phyloP scores from a whole-genome alignment of 768 basidiomycete genomes.

The Galerina marginata region DNA sequence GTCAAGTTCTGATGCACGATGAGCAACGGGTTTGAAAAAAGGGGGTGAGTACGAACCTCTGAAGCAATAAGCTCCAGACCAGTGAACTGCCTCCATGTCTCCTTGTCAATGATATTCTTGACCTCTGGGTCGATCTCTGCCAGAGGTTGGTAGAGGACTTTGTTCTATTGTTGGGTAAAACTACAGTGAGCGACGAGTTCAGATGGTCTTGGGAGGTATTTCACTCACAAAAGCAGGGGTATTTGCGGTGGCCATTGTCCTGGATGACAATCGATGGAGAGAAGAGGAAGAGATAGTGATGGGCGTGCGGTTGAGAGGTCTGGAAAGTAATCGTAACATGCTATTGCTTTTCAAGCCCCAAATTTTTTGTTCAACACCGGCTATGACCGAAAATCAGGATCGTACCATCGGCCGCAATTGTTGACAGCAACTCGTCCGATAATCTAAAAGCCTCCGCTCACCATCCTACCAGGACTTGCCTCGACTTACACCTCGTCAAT shows the following conservation, averaged over 20 bases:
- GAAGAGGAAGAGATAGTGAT: slow-evolving; percentile 23
- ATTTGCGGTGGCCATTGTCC: slow-evolving; percentile 63
- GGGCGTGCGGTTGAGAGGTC: slow-evolving; percentile 39
- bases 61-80: slow-evolving; percentile 99
- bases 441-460: no score
- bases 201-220: slow-evolving; percentile 1
- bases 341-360: slow-evolving; percentile 23
- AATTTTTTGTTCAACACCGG: slow-evolving; percentile 17
- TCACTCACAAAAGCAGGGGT: slow-evolving; percentile 68
- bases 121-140: slow-evolving; percentile 93
- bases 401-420: neutral
- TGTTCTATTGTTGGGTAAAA: slow-evolving; percentile 67
- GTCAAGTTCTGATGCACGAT: slow-evolving; percentile 83
- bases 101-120: slow-evolving; percentile 97
- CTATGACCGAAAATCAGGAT: slow-evolving; percentile 8
- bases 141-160: slow-evolving; percentile 85
- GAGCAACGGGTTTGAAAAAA: neutral
- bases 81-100: slow-evolving; percentile 98
- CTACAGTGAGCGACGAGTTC: neutral
- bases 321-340: slow-evolving; percentile 47
- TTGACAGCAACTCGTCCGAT: no score
- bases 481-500: no score
- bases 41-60: slow-evolving; percentile 62
- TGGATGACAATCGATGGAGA: slow-evolving; percentile 32
- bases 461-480: no score